A percentile compares a stretch with the other conserved stretches of the same genome.
phyloP scores from a whole-genome alignment of 176 grass and related monocot genomes.

The Poa annua region DNA sequence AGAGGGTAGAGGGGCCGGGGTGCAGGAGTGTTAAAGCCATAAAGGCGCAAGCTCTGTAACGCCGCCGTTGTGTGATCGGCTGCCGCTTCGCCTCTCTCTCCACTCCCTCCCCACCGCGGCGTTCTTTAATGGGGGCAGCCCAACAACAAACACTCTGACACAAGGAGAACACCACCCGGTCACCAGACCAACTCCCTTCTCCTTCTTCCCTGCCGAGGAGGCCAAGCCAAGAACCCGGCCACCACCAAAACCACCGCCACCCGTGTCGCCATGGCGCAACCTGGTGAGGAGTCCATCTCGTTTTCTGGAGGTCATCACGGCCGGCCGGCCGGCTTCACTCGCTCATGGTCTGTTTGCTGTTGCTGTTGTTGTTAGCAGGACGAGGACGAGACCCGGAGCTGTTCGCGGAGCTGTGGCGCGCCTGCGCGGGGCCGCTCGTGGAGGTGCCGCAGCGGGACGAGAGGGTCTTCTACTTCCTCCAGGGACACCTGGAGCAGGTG shows the following conservation, averaged over 20 bases:
- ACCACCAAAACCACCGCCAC: slow-evolving; percentile 20
- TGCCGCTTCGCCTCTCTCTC: slow-evolving; percentile 12
- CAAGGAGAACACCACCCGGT: slow-evolving; percentile 36
- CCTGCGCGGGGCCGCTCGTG: slow-evolving; percentile 92
- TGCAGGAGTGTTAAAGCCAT: slow-evolving; percentile 30
- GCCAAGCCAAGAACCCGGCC: not conserved
- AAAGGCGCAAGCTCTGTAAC: slow-evolving; percentile 50
- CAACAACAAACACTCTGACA: slow-evolving; percentile 48
- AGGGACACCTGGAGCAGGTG: slow-evolving; percentile 98
- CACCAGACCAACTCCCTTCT: slow-evolving; percentile 30
- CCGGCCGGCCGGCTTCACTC: not conserved
- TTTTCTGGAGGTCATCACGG: not conserved
- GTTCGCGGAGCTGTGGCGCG: slow-evolving; percentile 80
- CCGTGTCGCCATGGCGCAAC: slow-evolving; percentile 48
- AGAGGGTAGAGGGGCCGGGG: not conserved
- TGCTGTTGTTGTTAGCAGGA: not conserved
- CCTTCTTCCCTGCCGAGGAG: not conserved
- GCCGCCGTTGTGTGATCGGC: slow-evolving; percentile 45
- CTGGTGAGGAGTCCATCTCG: slow-evolving; percentile 42
- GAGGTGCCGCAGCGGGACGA: slow-evolving; percentile 70
- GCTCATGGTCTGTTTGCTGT: not conserved
- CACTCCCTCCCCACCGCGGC: slow-evolving; percentile 32
- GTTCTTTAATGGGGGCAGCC: slow-evolving; percentile 55
- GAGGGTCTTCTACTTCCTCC: slow-evolving; percentile 94
- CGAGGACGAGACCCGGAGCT: slow-evolving; percentile 51